Base-by-base conservation (phyloP, 345 rosid genomes). In the Excoecaria agallocha region DNA sequence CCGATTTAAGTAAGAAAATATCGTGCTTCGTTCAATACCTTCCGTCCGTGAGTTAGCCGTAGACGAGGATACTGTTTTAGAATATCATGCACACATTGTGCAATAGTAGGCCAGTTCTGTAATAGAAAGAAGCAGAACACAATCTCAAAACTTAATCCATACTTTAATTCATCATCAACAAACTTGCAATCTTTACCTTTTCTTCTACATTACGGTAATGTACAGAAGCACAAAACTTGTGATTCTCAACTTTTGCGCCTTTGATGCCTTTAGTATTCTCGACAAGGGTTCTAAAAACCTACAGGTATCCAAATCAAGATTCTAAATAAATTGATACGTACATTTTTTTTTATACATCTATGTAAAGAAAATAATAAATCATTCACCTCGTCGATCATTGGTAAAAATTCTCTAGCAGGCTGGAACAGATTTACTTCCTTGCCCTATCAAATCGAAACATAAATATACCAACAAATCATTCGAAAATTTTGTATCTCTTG, bases 151-250 rank as follows among this genome's bases (percentile, higher is more conserved):
- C 30, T 57, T 15, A n/a, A 10, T 22, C 2, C 30, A 30, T 30
- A 30, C 30, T 30, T 30, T 30, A 30, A 30, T 30, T 30, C 30
- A 55, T 5, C 60, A 17, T 55, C 19, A 19, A 55, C 48, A 30
- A 30, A 30, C 30, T 30, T 30, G 30, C 30, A 30, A 30, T 66
- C 19, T 71, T 77, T 70, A 94, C 98, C 87, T 93, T 90, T 76
- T 89, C 94, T 11, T 96, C 97, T 75, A 93, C 99, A 49, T 91
- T 96, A 80, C 99, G 98, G 80, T 93, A 96, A 89, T 93, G 99
- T 69, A 96, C 95, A 86, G 96, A 86, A 77, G 86, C 74, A 69
- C 99, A 96, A 84, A 96, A 96, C 86, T 93, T 96, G 86, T 96
- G 97, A 78, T 93, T 86, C 84, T 96, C 99, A 73, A 93, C 93